Percentiles rank a stretch among this genome's conserved stretches.
Evolutionary conservation across 306 rosid genomes (phyloP).

Genomic region (Inga laurina): DNA sequence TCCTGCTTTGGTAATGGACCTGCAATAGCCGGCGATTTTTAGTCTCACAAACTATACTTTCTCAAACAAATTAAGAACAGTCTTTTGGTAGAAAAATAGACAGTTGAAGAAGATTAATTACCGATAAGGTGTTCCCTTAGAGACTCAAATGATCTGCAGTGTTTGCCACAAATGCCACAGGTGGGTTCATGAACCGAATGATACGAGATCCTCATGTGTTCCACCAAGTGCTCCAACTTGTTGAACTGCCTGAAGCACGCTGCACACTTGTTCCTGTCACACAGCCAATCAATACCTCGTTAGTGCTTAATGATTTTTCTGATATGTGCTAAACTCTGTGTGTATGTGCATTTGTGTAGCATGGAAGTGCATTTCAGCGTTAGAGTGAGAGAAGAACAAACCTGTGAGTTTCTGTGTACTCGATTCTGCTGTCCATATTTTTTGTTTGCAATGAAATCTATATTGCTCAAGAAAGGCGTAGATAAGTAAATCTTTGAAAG

Average conservation of each 20-base stretch:
- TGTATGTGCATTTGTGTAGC: background rate
- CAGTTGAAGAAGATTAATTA: conserved; percentile 2
- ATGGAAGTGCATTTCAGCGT: background rate
- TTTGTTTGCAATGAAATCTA: background rate
- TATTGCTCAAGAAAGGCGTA: background rate
- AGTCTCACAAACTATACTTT: conserved; percentile 11
- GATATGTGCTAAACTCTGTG: background rate
- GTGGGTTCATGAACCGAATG: conserved; percentile 93
- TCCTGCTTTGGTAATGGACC: conserved; percentile 94
- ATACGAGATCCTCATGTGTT: conserved; percentile 90
- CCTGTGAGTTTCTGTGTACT: conserved; percentile 69
- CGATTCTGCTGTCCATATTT: conserved; percentile 57
- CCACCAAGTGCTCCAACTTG: conserved; percentile 89
- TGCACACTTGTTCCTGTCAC: conserved; percentile 86
- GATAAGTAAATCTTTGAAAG: conserved; percentile 17
- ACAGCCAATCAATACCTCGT: background rate
- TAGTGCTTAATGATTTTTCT: background rate
- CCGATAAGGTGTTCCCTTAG: conserved; percentile 94
- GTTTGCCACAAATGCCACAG: conserved; percentile 88
- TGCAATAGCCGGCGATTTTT: conserved; percentile 15
- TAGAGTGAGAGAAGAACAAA: conserved; percentile 28
- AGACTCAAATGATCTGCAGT: conserved; percentile 93
- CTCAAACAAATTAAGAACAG: background rate
- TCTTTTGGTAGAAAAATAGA: background rate
- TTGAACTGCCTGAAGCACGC: conserved; percentile 94